Conservation (phyloP, 176 grass and related monocot species). For the Bothriochloa decipiens region DNA sequence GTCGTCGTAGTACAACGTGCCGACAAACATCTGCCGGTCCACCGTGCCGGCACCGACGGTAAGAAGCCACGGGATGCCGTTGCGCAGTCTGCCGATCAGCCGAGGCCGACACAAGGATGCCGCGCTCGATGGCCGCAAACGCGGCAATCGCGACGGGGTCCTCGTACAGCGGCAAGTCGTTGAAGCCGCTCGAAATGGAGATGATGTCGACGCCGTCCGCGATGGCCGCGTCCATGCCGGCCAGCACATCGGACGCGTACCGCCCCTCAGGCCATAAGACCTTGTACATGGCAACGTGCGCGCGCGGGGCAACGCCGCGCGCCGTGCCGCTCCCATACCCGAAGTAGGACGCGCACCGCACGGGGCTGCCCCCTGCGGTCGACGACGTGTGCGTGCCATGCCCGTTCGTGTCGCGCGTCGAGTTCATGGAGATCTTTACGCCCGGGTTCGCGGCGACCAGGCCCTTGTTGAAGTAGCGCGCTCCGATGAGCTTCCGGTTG, state of each 20-base stretch:
- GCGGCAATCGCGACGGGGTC: conserved; percentile 61
- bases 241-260: conserved; percentile 62
- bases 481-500: conserved; percentile 85
- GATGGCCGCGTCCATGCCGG: conserved; percentile 65
- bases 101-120: conserved; percentile 56
- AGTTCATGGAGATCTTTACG: conserved; percentile 52
- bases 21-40: conserved; percentile 51
- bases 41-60: conserved; percentile 63
- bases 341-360: conserved; percentile 57
- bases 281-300: conserved; percentile 80
- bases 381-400: conserved; percentile 84
- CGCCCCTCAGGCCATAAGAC: conserved; percentile 45
- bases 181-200: conserved; percentile 61
- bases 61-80: conserved; percentile 68
- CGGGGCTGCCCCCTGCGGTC: conserved; percentile 56
- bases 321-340: conserved; percentile 61
- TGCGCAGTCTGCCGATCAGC: conserved; percentile 41
- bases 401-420: conserved; percentile 61
- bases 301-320: conserved; percentile 56
- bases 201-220: conserved; percentile 67
- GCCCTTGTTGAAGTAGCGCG: conserved; percentile 66
- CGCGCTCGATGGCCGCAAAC: conserved; percentile 54
- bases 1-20: conserved; percentile 42
- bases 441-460: conserved; percentile 44
- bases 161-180: conserved; percentile 48